A percentile compares a stretch with the other conserved stretches of the same genome.
phyloP scores from a whole-genome alignment of 2,329 filamentous ascomycete species.

The Hirsutella rhossiliensis region DNA sequence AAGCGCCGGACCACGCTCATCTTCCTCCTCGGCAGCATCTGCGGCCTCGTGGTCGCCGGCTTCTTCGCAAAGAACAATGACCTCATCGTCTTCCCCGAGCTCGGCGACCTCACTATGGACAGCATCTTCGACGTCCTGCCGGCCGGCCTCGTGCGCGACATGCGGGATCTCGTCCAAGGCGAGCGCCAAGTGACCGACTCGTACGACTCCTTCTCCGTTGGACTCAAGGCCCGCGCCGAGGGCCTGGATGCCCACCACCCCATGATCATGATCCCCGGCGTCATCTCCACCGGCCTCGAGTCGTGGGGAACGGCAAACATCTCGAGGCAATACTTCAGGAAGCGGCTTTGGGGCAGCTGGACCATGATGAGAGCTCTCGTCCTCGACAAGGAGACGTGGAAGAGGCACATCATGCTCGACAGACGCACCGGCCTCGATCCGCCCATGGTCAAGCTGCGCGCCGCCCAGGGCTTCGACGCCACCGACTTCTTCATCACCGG shows the following conservation, averaged over 20 bases:
- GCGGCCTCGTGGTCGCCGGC: slow-evolving; percentile 76
- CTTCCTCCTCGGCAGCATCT: slow-evolving; percentile 79
- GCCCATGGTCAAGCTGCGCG: slow-evolving; percentile 76
- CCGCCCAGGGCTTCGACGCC: slow-evolving; percentile 93
- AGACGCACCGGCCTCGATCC: slow-evolving; percentile 85
- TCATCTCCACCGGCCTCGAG: slow-evolving; percentile 93
- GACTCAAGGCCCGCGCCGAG: slow-evolving; percentile 67
- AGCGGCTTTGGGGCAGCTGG: slow-evolving; percentile 95
- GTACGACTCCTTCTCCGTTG: slow-evolving; percentile 90
- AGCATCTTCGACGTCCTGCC: slow-evolving; percentile 79
- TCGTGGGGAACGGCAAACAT: slow-evolving; percentile 86
- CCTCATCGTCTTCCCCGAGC: slow-evolving; percentile 66
- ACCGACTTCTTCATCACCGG: slow-evolving; percentile 86
- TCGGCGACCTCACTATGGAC: slow-evolving; percentile 69
- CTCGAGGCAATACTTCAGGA: slow-evolving; percentile 85
- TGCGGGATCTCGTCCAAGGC: slow-evolving; percentile 72
- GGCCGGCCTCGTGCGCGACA: slow-evolving; percentile 73
- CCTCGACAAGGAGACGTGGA: slow-evolving; percentile 88
- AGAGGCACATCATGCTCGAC: slow-evolving; percentile 93
- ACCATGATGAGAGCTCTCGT: slow-evolving; percentile 96
- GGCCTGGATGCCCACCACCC: slow-evolving; percentile 75
- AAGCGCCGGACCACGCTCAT: slow-evolving; percentile 73
- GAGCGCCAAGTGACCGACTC: slow-evolving; percentile 73
- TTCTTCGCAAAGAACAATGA: slow-evolving; percentile 87
- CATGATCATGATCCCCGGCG: slow-evolving; percentile 93